phyloP scores from a whole-genome alignment of 306 rosid species.

The Ormosia emarginata region DNA sequence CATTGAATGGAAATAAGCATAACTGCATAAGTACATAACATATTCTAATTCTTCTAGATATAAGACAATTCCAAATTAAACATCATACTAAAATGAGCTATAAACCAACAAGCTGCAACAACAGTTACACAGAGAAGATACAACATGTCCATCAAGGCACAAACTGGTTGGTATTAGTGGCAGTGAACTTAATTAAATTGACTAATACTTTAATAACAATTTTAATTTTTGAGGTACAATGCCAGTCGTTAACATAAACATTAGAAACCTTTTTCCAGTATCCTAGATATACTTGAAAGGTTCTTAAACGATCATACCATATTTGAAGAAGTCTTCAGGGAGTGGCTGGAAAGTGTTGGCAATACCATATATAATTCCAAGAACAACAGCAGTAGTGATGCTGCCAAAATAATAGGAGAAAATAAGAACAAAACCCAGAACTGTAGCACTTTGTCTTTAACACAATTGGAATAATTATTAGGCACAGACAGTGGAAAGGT shows the following conservation, averaged over 20 bases:
- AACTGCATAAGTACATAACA: background rate
- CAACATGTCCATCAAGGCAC: background rate
- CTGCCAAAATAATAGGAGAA: slow-evolving; percentile 44
- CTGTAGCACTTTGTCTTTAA: background rate
- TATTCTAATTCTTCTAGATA: slow-evolving; percentile 12
- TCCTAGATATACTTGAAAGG: background rate
- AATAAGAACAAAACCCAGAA: slow-evolving; percentile 1
- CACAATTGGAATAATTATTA: background rate
- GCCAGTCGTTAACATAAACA: background rate
- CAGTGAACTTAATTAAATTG: background rate
- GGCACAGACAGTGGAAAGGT: background rate
- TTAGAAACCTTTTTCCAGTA: background rate
- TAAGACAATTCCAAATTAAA: slow-evolving; percentile 5
- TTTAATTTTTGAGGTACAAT: background rate
- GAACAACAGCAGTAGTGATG: slow-evolving; percentile 76
- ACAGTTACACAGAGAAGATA: background rate
- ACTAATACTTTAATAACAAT: background rate
- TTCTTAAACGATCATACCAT: slow-evolving; percentile 49
- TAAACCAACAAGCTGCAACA: slow-evolving; percentile 4
- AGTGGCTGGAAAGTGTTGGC: slow-evolving; percentile 71
- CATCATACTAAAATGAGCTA: background rate
- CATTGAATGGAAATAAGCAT: background rate
- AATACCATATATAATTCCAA: slow-evolving; percentile 62
- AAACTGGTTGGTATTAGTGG: background rate
- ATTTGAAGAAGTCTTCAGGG: slow-evolving; percentile 73